These are phyloP conservation scores for Xylaria sp. DNA, from an alignment of 2,329 filamentous ascomycete species.

Conservation along the genomic window DNA sequence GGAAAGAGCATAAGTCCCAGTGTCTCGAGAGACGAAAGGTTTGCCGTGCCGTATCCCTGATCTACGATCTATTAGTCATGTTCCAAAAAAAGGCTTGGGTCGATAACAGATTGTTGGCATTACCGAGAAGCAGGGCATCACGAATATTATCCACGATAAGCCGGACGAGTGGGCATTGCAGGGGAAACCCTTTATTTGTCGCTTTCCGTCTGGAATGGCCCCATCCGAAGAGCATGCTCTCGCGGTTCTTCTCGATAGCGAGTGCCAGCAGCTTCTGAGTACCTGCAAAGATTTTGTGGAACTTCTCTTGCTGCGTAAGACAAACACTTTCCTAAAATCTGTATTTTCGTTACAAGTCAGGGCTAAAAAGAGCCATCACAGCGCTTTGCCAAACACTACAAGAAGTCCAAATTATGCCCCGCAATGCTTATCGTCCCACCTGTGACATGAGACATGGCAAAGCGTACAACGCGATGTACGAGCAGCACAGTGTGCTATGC, in stretches of 20 bases:
- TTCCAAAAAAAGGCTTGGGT: slow-evolving; percentile 22
- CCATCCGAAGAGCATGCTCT: slow-evolving; percentile 25
- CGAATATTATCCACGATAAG: neutral
- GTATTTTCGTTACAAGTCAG: neutral
- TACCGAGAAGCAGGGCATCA: slow-evolving; percentile 23
- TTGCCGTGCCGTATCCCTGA: slow-evolving; percentile 19
- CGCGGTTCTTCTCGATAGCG: slow-evolving; percentile 13
- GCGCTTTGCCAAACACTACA: slow-evolving; percentile 17
- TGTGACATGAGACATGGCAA: neutral
- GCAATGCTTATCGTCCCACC: slow-evolving; percentile 27
- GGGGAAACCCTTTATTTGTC: slow-evolving; percentile 17
- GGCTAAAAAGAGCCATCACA: slow-evolving; percentile 14
- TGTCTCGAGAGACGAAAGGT: slow-evolving; percentile 17
- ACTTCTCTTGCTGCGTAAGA: slow-evolving; percentile 23
- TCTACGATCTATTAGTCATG: slow-evolving; percentile 24
- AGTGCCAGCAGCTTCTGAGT: slow-evolving; percentile 13
- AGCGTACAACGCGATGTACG: slow-evolving; percentile 12
- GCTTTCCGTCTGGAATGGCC: slow-evolving; percentile 13
- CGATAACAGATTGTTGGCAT: slow-evolving; percentile 2
- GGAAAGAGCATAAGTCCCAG: slow-evolving; percentile 25
- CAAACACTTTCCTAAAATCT: neutral
- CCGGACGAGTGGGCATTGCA: slow-evolving; percentile 5
- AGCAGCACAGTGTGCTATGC: slow-evolving; percentile 17
- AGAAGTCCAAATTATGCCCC: slow-evolving; percentile 18
- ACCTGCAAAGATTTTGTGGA: slow-evolving; percentile 15